Evolutionary conservation across 345 rosid species (phyloP), one percentile per base, ranked within the genome.

Genomic region (Eucalyptus regnans): DNA sequence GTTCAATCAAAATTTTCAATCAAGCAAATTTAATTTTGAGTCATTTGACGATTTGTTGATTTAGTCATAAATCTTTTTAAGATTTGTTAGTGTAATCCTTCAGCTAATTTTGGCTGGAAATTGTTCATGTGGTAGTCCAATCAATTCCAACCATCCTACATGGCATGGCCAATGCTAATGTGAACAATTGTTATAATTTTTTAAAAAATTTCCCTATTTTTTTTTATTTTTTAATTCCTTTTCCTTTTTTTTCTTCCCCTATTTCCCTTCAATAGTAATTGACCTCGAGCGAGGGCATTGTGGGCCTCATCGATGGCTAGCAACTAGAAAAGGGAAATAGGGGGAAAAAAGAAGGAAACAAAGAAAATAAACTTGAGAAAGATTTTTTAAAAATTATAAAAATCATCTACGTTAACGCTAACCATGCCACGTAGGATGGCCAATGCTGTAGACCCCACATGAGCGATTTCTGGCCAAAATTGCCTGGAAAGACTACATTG

Each of bases 361-460:
- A 51, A 51, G 3, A 58, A 6, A 58, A 11, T 51, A 54, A 54
- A 54, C 8, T 54, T 54, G 5, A 23, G n/a, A 58, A 9, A 58
- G n/a, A 4, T 58, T 58, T 56, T 58, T 25, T 58, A 5, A 25
- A 23, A 58, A 25, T 25, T 25, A 58, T 25, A 58, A 25, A 58
- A 58, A 58, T 58, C 64, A 25, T 58, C 14, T 11, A 58, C 1
- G 3, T 58, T 11, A 58, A 14, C 3, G 3, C 3, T 10, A 1
- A 5, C 13, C 1, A 0, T 58, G 14, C 1, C n/a, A 58, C 1
- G 2, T 58, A 25, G 1, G 3, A 25, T 0, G 14, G 3, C n/a
- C 25, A 54, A 20, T 54, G 60, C 1, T 4, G 0, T 22, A 54
- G 27, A 54, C 11, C 3, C 4, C n/a, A 58, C 7, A 2, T 58